Base-by-base conservation (phyloP, 805 yeast genomes). In the Candida piceae region DNA sequence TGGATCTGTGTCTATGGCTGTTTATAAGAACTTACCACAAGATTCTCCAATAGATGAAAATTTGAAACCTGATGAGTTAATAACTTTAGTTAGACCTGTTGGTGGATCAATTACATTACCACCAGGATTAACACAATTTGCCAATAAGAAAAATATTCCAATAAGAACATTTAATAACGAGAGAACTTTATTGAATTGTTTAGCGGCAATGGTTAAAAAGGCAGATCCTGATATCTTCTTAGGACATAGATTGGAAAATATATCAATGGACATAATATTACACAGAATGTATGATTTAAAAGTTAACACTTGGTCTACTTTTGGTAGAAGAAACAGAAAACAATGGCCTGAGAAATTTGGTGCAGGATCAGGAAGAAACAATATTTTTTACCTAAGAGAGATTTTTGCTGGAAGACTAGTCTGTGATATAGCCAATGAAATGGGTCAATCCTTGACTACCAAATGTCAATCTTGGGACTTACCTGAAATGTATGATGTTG, bases 401-500 rank as follows among this genome's bases (percentile, higher is more conserved):
- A 72, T 86, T 16, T 72, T 82, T 52, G 77, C 88, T 26, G 98
- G 98, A 25, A 72, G 98, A 49, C 70, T 93, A 38, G 53, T 90
- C 31, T 86, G 96, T 70, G 98, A 93, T 61, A 78, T 93, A 53
- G 87, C 90, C 35, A 93, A 93, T 60, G 96, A 87, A 52, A 75
- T 89, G 78, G 98, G 97, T 33, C 93, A 84, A 57, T 89, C 97
- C 0, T 67, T 90, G 44, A 87, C 96, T 4, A 67, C 82, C 4
- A 87, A 88, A 57, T 93, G 97, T 63, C 95, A 87, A 59, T 84
- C 90, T 13, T 93, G 96, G 96, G 94, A 86, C 41, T 67, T 93
- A 39, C 70, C 84, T 11, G 98, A 93, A 60, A 93, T 93, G 97
- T 82, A 78, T 49, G 80, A 77, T 21, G 74, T 85, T 34, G 84